Conservation (phyloP, 768 basidiomycete genomes). For the Boletus sp. region DNA sequence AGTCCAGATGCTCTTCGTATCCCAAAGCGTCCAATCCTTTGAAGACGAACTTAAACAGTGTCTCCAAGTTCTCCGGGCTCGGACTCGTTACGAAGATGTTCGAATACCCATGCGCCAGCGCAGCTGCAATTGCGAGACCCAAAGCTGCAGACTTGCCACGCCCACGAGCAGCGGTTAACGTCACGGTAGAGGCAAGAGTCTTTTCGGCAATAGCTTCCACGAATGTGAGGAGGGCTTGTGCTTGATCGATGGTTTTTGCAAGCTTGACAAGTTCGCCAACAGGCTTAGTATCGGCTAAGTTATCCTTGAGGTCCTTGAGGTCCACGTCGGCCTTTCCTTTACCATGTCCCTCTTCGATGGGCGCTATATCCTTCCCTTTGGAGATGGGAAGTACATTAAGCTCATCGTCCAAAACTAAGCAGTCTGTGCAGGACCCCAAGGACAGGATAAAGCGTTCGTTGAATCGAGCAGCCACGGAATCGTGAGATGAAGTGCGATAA, state of each 20-base stretch:
- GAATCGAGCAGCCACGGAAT: slow-evolving; percentile 88
- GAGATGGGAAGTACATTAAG: slow-evolving; percentile 97
- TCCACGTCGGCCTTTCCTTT: slow-evolving; percentile 58
- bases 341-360: slow-evolving; percentile 50
- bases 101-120: slow-evolving; percentile 89
- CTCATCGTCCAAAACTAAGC: slow-evolving; percentile 95
- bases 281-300: slow-evolving; percentile 78
- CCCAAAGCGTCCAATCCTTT: slow-evolving; percentile 93
- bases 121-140: slow-evolving; percentile 92
- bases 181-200: slow-evolving; percentile 90
- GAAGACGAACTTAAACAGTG: slow-evolving; percentile 96
- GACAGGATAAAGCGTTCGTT: slow-evolving; percentile 99
- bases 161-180: slow-evolving; percentile 91
- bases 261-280: slow-evolving; percentile 88
- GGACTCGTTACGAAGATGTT: slow-evolving; percentile 99
- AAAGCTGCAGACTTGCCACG: slow-evolving; percentile 96
- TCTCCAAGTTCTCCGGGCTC: slow-evolving; percentile 96
- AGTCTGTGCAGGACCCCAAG: slow-evolving; percentile 88
- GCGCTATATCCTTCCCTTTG: slow-evolving; percentile 86
- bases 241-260: slow-evolving; percentile 91
- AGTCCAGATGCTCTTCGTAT: slow-evolving; percentile 97
- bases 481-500: slow-evolving; percentile 90
- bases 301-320: slow-evolving; percentile 75
- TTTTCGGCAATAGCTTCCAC: slow-evolving; percentile 93
- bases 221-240: slow-evolving; percentile 90